Evolutionary conservation across 768 basidiomycete species (phyloP).

Genomic region (Kwoniella botswanensis): DNA sequence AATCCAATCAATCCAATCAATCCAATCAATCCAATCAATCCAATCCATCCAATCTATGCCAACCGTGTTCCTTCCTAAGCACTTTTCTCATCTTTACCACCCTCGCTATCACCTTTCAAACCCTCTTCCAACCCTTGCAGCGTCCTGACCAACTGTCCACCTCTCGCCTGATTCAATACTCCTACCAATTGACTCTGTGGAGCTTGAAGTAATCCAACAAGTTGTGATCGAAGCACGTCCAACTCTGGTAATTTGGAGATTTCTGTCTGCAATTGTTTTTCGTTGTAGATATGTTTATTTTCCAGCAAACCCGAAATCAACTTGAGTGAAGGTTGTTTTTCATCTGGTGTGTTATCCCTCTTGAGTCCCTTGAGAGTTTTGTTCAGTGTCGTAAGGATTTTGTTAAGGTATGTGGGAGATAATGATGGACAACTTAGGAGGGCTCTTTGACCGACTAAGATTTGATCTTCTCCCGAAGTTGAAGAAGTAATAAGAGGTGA

Average conservation of each 20-base stretch:
- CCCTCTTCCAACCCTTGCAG: conserved; percentile 75
- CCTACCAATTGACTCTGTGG: conserved; percentile 76
- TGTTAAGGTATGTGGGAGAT: conserved; percentile 49
- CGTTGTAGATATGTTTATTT: conserved; percentile 64
- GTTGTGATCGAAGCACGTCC: conserved; percentile 76
- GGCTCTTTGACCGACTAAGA: conserved; percentile 47
- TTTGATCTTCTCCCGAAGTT: neutral
- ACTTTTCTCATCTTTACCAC: conserved; percentile 12
- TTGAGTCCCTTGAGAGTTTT: conserved; percentile 33
- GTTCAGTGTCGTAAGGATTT: conserved; percentile 41
- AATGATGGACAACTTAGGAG: conserved; percentile 49
- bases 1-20: neutral
- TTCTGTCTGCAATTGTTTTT: conserved; percentile 64
- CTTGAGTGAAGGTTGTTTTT: conserved; percentile 60
- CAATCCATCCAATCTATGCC: conserved; percentile 2
- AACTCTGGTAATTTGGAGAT: conserved; percentile 78
- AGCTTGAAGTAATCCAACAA: conserved; percentile 79
- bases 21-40: neutral
- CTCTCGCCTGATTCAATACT: conserved; percentile 71
- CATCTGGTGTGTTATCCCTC: conserved; percentile 27
- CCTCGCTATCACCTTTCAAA: conserved; percentile 62
- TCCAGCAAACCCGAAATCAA: conserved; percentile 82
- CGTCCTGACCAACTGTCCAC: conserved; percentile 72
- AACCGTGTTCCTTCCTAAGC: neutral
- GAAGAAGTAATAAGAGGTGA: neutral